Percentiles rank a stretch among this genome's conserved stretches.
phyloP scores from a whole-genome alignment of 208 protist species.

The Acanthamoeba quina region DNA sequence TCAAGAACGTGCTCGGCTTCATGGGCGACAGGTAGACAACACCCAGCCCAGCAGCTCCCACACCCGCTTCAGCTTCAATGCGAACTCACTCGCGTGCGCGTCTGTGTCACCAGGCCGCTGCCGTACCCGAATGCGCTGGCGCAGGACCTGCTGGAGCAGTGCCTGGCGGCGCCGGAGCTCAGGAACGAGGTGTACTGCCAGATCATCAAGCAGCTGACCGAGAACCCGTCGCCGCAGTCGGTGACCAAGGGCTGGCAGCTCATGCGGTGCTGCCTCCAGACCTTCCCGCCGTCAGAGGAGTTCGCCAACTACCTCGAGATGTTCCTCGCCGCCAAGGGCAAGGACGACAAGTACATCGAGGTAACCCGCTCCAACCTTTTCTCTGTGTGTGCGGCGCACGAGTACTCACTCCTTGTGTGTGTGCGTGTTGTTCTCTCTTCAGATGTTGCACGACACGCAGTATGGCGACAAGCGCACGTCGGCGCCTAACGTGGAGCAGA shows the following conservation, averaged over 20 bases:
- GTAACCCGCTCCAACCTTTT: not conserved
- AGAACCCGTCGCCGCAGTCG: constrained; percentile 42
- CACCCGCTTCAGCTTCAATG: no score
- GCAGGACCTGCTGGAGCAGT: constrained; percentile 59
- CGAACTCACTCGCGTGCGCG: no score
- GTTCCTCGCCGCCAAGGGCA: constrained; percentile 55
- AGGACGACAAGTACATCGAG: constrained; percentile 73
- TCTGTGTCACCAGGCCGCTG: not conserved
- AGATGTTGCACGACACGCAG: constrained; percentile 46
- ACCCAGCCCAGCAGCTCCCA: no score
- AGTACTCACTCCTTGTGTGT: no score
- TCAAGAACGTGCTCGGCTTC: constrained; percentile 73
- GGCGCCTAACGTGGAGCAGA: constrained; percentile 9
- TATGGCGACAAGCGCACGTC: not conserved
- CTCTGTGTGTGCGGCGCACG: no score
- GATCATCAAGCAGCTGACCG: constrained; percentile 73
- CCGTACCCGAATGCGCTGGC: constrained; percentile 33
- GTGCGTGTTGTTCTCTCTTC: no score
- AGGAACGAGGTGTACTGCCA: constrained; percentile 70
- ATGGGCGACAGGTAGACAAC: constrained; percentile 54
- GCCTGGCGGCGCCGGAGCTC: constrained; percentile 28
- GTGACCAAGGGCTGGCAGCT: constrained; percentile 65
- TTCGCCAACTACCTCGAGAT: constrained; percentile 74
- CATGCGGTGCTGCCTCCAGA: constrained; percentile 62
- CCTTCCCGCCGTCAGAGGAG: constrained; percentile 70